Evolutionary conservation across 2,329 filamentous ascomycete genomes (phyloP).

Genomic region (Fusarium sp.): DNA sequence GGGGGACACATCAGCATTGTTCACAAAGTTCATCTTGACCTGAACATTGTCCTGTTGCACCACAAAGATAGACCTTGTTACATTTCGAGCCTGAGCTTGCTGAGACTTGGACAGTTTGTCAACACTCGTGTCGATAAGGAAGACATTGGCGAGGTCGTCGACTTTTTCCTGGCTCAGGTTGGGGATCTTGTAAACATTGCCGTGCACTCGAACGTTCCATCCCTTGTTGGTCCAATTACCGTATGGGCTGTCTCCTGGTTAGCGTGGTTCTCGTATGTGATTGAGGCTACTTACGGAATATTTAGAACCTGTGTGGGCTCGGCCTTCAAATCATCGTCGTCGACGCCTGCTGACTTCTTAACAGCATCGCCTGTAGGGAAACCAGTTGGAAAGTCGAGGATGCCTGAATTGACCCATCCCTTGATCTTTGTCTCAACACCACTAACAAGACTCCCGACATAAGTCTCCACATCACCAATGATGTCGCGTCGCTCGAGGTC

Average conservation of each 20-base stretch:
- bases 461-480: constrained; percentile 55
- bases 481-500: constrained; percentile 45
- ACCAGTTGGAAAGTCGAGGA: constrained; percentile 73
- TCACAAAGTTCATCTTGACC: constrained; percentile 67
- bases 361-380: constrained; percentile 71
- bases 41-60: constrained; percentile 73
- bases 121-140: constrained; percentile 72
- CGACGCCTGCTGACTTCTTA: constrained; percentile 66
- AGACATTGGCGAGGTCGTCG: constrained; percentile 73
- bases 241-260: constrained; percentile 56
- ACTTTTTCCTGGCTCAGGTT: constrained; percentile 70
- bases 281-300: constrained; percentile 57
- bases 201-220: constrained; percentile 80
- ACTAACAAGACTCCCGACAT: constrained; percentile 59
- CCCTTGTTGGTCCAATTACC: constrained; percentile 82
- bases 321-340: constrained; percentile 63
- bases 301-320: constrained; percentile 76
- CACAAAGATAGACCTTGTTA: constrained; percentile 78
- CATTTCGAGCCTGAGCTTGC: constrained; percentile 73
- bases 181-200: constrained; percentile 83
- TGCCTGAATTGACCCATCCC: constrained; percentile 67
- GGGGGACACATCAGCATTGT: constrained; percentile 56
- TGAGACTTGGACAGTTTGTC: constrained; percentile 64
- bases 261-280: neutral
- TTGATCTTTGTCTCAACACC: constrained; percentile 64